These are phyloP conservation scores for Sporodiniella umbellata DNA, from an alignment of 371 early-diverging fungal genomes.

Conservation along the genomic window DNA sequence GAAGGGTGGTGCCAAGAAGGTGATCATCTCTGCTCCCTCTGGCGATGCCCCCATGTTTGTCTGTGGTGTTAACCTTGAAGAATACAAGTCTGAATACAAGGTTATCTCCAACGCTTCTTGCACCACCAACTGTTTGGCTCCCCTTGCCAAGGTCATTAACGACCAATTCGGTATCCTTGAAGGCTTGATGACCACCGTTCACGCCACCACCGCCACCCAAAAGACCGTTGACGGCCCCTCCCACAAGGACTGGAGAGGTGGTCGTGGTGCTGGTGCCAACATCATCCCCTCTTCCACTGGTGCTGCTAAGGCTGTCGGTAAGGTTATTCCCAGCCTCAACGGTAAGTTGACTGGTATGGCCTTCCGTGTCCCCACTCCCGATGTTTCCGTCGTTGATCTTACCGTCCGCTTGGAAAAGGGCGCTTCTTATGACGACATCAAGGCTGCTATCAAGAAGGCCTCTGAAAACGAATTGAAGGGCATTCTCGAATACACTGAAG, in stretches of 20 bases:
- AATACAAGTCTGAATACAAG: slow-evolving; percentile 80
- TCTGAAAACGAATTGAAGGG: slow-evolving; percentile 85
- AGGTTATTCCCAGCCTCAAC: slow-evolving; percentile 96
- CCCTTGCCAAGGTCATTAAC: slow-evolving; percentile 97
- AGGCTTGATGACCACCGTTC: slow-evolving; percentile 95
- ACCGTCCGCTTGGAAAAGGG: slow-evolving; percentile 88
- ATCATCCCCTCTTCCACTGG: slow-evolving; percentile 99
- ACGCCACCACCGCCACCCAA: slow-evolving; percentile 98
- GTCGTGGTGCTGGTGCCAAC: slow-evolving; percentile 95
- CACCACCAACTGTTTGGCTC: slow-evolving; percentile 99
- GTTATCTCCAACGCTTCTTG: slow-evolving; percentile 99
- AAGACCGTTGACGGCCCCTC: slow-evolving; percentile 99
- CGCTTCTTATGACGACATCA: slow-evolving; percentile 91
- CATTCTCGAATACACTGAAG: slow-evolving; percentile 93
- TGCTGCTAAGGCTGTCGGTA: slow-evolving; percentile 99
- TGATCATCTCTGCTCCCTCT: slow-evolving; percentile 98
- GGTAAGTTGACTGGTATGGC: slow-evolving; percentile 99
- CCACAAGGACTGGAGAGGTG: slow-evolving; percentile 92
- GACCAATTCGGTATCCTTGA: slow-evolving; percentile 91
- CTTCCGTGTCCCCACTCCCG: slow-evolving; percentile 97
- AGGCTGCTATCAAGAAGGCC: slow-evolving; percentile 81
- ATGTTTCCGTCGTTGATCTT: slow-evolving; percentile 99
- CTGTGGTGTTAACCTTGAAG: slow-evolving; percentile 93
- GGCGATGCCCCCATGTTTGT: slow-evolving; percentile 87
- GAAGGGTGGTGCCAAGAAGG: slow-evolving; percentile 92